These are phyloP conservation scores for Chiua virens DNA, from an alignment of 768 basidiomycete genomes.

Conservation along the genomic window DNA sequence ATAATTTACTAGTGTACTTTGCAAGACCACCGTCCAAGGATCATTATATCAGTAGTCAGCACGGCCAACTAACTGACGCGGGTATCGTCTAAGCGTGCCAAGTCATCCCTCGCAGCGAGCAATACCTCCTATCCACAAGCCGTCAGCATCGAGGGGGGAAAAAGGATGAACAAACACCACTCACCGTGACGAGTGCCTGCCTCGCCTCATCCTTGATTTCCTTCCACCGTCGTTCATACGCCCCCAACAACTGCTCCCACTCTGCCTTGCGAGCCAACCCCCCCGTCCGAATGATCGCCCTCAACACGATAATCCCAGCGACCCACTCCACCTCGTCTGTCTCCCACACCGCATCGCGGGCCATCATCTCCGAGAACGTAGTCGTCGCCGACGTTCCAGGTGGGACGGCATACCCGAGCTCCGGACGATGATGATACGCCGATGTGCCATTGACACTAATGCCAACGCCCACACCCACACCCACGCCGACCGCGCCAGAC, in stretches of 20 bases:
- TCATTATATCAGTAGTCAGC: not conserved
- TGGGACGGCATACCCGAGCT: slow-evolving; percentile 42
- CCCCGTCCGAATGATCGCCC: slow-evolving; percentile 56
- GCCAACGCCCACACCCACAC: not conserved
- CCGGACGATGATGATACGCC: slow-evolving; percentile 28
- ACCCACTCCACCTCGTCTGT: slow-evolving; percentile 68
- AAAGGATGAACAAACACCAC: slow-evolving; percentile 6
- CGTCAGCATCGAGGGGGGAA: slow-evolving; percentile 2
- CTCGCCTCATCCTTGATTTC: slow-evolving; percentile 68
- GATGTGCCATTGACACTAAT: slow-evolving; percentile 21
- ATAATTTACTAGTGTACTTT: not conserved
- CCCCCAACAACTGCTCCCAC: slow-evolving; percentile 53
- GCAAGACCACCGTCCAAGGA: too few relatives aligned
- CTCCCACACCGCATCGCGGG: slow-evolving; percentile 67
- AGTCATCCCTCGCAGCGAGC: slow-evolving; percentile 52
- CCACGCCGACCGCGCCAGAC: not conserved
- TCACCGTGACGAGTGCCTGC: slow-evolving; percentile 59
- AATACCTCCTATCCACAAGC: slow-evolving; percentile 43
- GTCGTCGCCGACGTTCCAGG: slow-evolving; percentile 30
- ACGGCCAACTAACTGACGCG: slow-evolving; percentile 2
- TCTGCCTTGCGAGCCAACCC: slow-evolving; percentile 51
- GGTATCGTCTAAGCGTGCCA: slow-evolving; percentile 42
- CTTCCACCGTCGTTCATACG: slow-evolving; percentile 67
- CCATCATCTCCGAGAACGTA: slow-evolving; percentile 60
- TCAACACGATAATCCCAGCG: slow-evolving; percentile 57